Evolutionary conservation across 257 asterid species (phyloP), one percentile per base, ranked within the genome.

Genomic region (Mitragyna speciosa): DNA sequence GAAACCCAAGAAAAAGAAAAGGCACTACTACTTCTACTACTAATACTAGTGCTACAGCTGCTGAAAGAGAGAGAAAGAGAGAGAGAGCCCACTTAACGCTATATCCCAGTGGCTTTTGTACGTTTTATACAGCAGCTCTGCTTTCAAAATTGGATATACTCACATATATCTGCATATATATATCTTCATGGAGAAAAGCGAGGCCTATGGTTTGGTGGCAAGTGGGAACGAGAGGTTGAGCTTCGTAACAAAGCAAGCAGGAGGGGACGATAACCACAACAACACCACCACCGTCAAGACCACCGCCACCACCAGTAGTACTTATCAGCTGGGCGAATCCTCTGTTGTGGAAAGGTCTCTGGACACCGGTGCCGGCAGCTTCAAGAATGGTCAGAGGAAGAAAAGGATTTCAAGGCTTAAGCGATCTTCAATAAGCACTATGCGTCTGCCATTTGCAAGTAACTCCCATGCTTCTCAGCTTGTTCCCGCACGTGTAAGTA

Each of bases 401-500:
- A 75, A 59, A 49, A 39, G 78, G 78, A 20, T 36, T 30, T 22
- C 26, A 0, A 58, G 78, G 17, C 43, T 11, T 6, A 41, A 45
- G 43, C 28, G 78, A 31, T 9, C n/a, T 31, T 75, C 78, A 28
- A 56, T 75, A 39, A 33, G 54, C 56, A 39, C 12, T 19, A 15
- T 75, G 54, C 78, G 70, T 2, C 47, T 75, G n/a, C 78, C 70
- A 2, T 36, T 75, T 31, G 9, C 78, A 48, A n/a, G 26, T 26
- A 52, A 9, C 39, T 26, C 70, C 36, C 56, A 43, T 7, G 41
- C 58, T n/a, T 61, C 66, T 51, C 66, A 31, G 6, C 69, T 61
- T 20, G 36, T 26, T 24, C 75, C 75, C 78, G 31, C 69, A 75
- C 78, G 75, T n/a, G 78, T 75, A 17, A 75, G 78, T 58, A 5